Percentiles rank a stretch among this genome's conserved stretches.
phyloP scores from a whole-genome alignment of 2,329 filamentous ascomycete genomes.

The Tothia fuscella region DNA sequence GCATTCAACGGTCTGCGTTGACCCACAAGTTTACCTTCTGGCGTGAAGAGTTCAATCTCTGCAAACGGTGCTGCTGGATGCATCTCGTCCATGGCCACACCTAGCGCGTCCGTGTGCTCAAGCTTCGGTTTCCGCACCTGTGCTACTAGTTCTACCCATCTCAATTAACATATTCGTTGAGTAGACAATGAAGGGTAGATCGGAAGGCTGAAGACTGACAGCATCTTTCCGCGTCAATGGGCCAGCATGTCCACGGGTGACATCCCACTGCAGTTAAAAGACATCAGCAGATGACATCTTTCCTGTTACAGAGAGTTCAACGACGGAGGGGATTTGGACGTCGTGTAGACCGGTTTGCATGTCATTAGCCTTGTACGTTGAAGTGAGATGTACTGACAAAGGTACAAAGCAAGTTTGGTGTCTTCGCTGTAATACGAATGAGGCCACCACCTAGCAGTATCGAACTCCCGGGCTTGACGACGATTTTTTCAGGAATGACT shows the following conservation, averaged over 20 bases:
- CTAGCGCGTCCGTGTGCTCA: too few species aligned
- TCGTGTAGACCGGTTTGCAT: conserved; percentile 55
- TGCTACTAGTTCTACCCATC: conserved; percentile 80
- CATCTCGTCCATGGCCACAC: too few species aligned
- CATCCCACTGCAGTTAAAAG: conserved; percentile 67
- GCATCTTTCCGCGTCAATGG: conserved; percentile 55
- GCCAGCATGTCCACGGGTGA: conserved; percentile 67
- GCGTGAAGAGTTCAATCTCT: conserved; percentile 71
- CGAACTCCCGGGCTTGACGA: conserved; percentile 64
- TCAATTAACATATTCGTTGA: conserved; percentile 80
- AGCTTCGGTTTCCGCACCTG: conserved; percentile 51
- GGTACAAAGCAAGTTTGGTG: conserved; percentile 61
- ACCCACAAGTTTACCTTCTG: conserved; percentile 69
- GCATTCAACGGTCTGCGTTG: conserved; percentile 57
- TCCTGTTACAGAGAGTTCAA: conserved; percentile 22
- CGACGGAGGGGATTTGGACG: conserved; percentile 51
- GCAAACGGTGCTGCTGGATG: conserved; percentile 40
- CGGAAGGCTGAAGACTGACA: conserved; percentile 50
- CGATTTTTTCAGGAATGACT: conserved; percentile 58
- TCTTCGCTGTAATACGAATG: conserved; percentile 71
- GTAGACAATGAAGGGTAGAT: conserved; percentile 68
- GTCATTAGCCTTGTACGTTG: conserved; percentile 64
- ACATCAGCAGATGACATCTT: conserved; percentile 46
- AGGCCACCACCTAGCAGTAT: conserved; percentile 72
- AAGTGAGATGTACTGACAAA: conserved; percentile 62